These are phyloP conservation scores for Dichotomopilus funicola DNA, from an alignment of 2,329 filamentous ascomycete genomes.

Conservation along the genomic window DNA sequence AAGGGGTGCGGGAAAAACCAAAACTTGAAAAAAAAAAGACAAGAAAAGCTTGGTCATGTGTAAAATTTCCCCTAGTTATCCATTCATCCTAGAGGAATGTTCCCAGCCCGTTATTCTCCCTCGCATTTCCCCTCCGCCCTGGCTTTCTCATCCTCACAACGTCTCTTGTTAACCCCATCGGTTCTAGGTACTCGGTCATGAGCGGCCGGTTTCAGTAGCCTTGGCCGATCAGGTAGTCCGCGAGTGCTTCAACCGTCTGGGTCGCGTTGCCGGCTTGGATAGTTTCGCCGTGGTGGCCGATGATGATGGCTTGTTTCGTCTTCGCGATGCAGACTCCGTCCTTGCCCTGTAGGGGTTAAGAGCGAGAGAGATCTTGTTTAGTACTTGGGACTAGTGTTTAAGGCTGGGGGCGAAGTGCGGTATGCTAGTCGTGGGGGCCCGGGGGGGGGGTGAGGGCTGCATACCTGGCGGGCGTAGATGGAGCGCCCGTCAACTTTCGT, in stretches of 20 bases:
- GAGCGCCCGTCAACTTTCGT: slow-evolving; percentile 69
- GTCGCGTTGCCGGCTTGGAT: slow-evolving; percentile 69
- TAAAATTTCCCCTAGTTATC: slow-evolving; percentile 2
- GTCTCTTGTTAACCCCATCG: not conserved
- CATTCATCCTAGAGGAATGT: not conserved
- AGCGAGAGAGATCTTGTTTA: not conserved
- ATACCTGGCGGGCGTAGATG: slow-evolving; percentile 81
- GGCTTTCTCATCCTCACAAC: not conserved
- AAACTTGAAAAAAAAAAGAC: not conserved
- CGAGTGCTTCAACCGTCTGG: slow-evolving; percentile 73
- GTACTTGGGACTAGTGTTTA: not conserved
- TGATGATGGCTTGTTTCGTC: slow-evolving; percentile 80
- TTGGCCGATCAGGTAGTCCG: slow-evolving; percentile 74
- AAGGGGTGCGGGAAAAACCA: no score
- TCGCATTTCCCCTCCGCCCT: no score
- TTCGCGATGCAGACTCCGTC: slow-evolving; percentile 77
- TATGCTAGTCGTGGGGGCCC: not conserved
- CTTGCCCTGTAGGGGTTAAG: slow-evolving; percentile 49
- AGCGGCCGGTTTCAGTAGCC: slow-evolving; percentile 58
- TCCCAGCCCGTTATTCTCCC: no score
- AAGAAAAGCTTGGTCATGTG: not conserved
- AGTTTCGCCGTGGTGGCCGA: slow-evolving; percentile 76
- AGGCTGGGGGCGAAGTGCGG: not conserved
- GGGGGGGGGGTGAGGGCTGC: slow-evolving; percentile 16
- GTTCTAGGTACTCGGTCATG: not conserved